A percentile compares a stretch with the other conserved stretches of the same genome.
Conservation (phyloP, 257 asterid species). For the Capsicum baccatum region DNA sequence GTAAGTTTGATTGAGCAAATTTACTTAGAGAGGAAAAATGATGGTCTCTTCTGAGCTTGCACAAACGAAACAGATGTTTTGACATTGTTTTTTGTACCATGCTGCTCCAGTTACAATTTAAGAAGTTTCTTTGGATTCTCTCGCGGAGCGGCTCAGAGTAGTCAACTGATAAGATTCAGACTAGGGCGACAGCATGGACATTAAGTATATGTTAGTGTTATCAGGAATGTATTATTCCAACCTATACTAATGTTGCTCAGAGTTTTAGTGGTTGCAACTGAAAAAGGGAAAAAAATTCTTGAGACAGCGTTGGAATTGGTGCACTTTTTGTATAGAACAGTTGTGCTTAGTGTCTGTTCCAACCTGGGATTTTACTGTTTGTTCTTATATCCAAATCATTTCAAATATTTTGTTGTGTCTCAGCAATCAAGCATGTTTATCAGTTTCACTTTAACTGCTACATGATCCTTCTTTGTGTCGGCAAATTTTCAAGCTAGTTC, state of each 20-base stretch:
- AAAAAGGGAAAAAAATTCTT: neutral
- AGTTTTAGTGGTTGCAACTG: neutral
- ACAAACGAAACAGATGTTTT: neutral
- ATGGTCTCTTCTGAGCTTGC: constrained; percentile 6
- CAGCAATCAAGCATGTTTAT: neutral
- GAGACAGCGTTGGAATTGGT: neutral
- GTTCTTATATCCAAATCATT: constrained; percentile 5
- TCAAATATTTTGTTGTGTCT: neutral
- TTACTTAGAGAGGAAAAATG: neutral
- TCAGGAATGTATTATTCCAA: neutral
- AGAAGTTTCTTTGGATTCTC: neutral
- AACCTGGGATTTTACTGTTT: neutral
- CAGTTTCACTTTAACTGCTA: constrained; percentile 11
- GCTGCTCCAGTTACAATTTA: neutral
- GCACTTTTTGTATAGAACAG: neutral
- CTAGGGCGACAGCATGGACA: neutral
- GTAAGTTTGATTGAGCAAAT: neutral
- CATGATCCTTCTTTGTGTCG: neutral
- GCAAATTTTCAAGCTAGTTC: neutral
- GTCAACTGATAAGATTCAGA: neutral
- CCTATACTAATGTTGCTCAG: neutral
- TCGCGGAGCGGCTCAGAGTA: neutral
- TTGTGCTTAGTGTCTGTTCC: neutral
- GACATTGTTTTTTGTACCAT: neutral
- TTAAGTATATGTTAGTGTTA: neutral